Conservation (phyloP, 2,329 filamentous ascomycete genomes). For the Fusarium verrucosum region DNA sequence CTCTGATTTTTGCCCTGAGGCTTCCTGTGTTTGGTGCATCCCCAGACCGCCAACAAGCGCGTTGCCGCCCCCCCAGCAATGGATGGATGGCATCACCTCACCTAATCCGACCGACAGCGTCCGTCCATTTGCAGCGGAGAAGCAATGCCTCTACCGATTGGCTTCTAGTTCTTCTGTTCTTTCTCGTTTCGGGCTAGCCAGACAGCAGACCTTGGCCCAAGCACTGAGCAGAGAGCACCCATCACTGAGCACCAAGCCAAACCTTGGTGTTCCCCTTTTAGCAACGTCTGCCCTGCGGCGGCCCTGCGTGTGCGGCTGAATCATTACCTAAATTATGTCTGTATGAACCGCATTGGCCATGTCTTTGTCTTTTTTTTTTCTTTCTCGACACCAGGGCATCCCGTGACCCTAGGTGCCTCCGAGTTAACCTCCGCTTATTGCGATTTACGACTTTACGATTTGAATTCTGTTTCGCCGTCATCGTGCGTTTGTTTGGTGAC, state of each 20-base stretch:
- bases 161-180: constrained; percentile 17
- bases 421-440: neutral
- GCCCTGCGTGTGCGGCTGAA: constrained; percentile 32
- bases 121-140: constrained; percentile 12
- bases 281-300: constrained; percentile 19
- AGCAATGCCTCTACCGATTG: constrained; percentile 17
- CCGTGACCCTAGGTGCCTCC: constrained; percentile 11
- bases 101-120: constrained; percentile 15
- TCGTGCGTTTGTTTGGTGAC: neutral
- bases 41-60: constrained; percentile 31
- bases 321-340: constrained; percentile 15
- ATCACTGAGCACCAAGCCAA: constrained; percentile 1
- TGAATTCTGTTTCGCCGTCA: neutral
- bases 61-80: constrained; percentile 27
- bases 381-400: constrained; percentile 10
- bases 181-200: constrained; percentile 27
- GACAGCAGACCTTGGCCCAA: constrained; percentile 19
- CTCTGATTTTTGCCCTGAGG: neutral
- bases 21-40: constrained; percentile 21
- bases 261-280: constrained; percentile 26
- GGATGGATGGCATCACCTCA: constrained; percentile 40
- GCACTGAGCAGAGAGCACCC: constrained; percentile 1
- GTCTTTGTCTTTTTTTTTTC: constrained; percentile 33
- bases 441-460: neutral
- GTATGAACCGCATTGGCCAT: constrained; percentile 17